Evolutionary conservation across 768 basidiomycete genomes (phyloP), one percentile per base, ranked within the genome.

Genomic region (Phlegmacium glaucopus): DNA sequence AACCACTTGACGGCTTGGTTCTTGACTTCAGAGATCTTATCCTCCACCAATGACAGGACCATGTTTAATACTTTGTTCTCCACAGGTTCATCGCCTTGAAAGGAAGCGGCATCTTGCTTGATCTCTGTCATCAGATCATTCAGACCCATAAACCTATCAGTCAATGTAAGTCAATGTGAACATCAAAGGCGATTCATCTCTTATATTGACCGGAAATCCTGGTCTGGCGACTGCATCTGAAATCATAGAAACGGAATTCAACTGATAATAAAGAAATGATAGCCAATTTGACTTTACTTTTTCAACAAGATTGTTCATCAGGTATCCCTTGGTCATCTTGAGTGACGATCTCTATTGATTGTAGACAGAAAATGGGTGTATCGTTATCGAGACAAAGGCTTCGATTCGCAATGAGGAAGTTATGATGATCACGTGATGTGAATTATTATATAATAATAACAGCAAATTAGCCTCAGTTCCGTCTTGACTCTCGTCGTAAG

Each of bases 11-110:
- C 95, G 2, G 93, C 92, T 64, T 91, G 87, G 61, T 96, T 96
- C 75, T 98, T 98, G 54, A 98, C 96, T 72, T 99, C 96, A 7
- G 93, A 93, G 56, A 94, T 97, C 68, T 86, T 87, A 70, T 99
- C 96, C 61, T 90, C 88, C 4, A 97, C 86, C 15, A 97, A 78
- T 28, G 81, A 74, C 36, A 97, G 74, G 1, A 98, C 93, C 63
- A 88, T 83, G 35, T 80, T 81, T 39, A 95, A 76, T 42, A 95
- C 83, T 62, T 87, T 89, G 63, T 74, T 82, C 73, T 99, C 96
- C 27, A 85, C 79, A 4, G 74, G 57, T 63, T 97, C 94, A 62
- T 99, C 95, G 45, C 91, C 83, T 9, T 81, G 69, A 64, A 94
- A 93, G 41, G 78, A 83, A 40, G 66, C 68, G 42, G 78, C 80